Base-by-base conservation (phyloP, 371 early-diverging fungal genomes). In the Syncephalastrum sp. region DNA sequence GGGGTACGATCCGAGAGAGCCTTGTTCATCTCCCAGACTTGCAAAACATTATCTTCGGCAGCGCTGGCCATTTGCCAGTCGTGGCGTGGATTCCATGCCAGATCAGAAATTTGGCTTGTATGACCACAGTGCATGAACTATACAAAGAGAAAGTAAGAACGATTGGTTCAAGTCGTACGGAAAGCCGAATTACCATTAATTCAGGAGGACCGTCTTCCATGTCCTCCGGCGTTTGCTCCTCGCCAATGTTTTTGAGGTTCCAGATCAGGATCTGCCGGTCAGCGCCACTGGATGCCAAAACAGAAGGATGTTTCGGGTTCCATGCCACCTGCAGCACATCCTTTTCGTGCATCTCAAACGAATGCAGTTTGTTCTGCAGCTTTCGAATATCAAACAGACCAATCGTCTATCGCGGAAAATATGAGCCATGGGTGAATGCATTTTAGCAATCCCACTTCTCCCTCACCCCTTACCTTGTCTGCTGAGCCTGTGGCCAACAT, bases 61-160 rank as follows among this genome's bases (percentile, higher is more conserved):
- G 92, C 90, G 61, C 90, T 91, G 61, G 93, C 91, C 61, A 99
- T 84, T 15, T 94, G 92, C 96, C 96, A 99, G 29, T 91, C 93
- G 61, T 95, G 94, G 61, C 92, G 85, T 57, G 86, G 91, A 83
- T 98, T 99, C 99, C 99, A 99, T 47, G 88, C 84, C 58, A 99
- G 88, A 71, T 99, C 99, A 38, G 93, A 88, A 38, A 99, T 93
- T 66, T 88, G 88, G 80, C 90, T 91, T 19, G 99, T 99, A 72
- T 99, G 99, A 21, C 99, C 99, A 52, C 97, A 97, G 68, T 99
- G 99, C 46, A 99, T 85, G 83, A 99, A 99, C 89, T 89, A 63
- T 5, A 25, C 17, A 52, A 49, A 52, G 47, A 62, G 49, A 27
- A 53, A 51, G 43, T 5, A 29, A 44, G 7, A 3, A 14, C 1